Conservation (phyloP, 1,284 basidiomycete species). For the Puccinia hordei region DNA sequence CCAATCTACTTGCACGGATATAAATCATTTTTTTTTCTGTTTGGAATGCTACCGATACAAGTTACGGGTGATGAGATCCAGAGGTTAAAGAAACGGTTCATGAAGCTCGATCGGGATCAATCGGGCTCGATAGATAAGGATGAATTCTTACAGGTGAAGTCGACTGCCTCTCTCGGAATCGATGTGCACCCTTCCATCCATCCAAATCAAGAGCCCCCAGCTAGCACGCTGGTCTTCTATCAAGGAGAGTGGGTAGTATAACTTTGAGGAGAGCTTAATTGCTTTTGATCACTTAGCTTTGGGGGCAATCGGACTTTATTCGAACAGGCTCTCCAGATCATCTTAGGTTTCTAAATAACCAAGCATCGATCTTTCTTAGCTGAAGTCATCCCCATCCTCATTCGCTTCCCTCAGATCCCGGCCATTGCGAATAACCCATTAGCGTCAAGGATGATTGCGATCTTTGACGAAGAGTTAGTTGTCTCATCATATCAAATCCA, state of each 20-base stretch:
- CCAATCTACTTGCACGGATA: neutral
- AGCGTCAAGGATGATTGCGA: conserved; percentile 96
- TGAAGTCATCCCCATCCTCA: neutral
- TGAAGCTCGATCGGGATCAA: conserved; percentile 98
- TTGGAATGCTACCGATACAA: conserved; percentile 60
- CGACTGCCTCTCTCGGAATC: neutral
- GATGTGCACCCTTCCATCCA: no score
- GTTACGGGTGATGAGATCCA: conserved; percentile 90
- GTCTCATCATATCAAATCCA: no score
- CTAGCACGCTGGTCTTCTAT: no score
- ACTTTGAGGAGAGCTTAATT: no score
- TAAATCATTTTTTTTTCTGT: no score
- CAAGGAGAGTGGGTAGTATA: no score
- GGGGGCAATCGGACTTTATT: no score
- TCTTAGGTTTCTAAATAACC: no score
- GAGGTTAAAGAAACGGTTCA: conserved; percentile 95
- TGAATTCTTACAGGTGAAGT: conserved; percentile 78
- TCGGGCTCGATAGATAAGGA: conserved; percentile 97
- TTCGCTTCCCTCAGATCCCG: conserved; percentile 67
- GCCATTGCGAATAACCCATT: conserved; percentile 98
- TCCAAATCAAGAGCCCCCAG: no score
- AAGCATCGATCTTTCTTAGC: no score
- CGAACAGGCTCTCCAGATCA: neutral
- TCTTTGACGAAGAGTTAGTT: conserved; percentile 84
- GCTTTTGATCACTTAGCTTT: neutral